Evolutionary conservation across 768 basidiomycete species (phyloP), one percentile per base, ranked within the genome.

Genomic region (Boletus barrowsii): DNA sequence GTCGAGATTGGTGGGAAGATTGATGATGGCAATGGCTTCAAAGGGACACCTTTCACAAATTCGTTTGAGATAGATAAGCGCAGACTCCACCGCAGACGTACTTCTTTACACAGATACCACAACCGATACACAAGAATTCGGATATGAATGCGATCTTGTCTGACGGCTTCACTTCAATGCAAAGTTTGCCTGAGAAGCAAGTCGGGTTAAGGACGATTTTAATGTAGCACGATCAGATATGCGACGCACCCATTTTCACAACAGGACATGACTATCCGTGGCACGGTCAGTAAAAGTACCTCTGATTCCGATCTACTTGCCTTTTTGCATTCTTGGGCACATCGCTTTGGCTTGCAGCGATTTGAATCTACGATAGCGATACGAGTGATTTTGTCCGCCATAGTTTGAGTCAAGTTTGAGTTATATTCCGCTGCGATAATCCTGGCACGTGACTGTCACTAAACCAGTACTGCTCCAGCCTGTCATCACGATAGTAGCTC

Each of bases 31-130:
- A 69, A 99, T 98, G 55, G 97, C 97, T 76, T 99, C 97, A 67
- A 99, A 99, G 26, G 97, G 97, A 68, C 97, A 99, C 75, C 96
- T 98, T 54, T 2, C 41, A 46, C 42, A 22, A 42, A 43, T 39
- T n/a, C 4, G 17, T 49, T 46, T 54, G 29, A 60, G 22, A 54
- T 22, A 26, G 37, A 49, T 13, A 24, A 30, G 51, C 46, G 13
- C 14, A 55, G 50, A 46, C 1, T 36, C 32, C 40, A 42, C 17
- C 33, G 46, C 26, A 20, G 32, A 75, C 88, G 69, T 67, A 97
- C 96, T 98, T 99, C 77, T 98, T 98, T 33, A 98, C 95, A 71
- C 97, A 99, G 67, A 99, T 98, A 90, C 97, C 97, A 73, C 97
- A 99, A 64, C 97, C 97, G 57, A 99, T 99, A 71, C 97, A 99